phyloP scores from a whole-genome alignment of 2,329 filamentous ascomycete genomes.

The Berkeleyomyces rouxiae region DNA sequence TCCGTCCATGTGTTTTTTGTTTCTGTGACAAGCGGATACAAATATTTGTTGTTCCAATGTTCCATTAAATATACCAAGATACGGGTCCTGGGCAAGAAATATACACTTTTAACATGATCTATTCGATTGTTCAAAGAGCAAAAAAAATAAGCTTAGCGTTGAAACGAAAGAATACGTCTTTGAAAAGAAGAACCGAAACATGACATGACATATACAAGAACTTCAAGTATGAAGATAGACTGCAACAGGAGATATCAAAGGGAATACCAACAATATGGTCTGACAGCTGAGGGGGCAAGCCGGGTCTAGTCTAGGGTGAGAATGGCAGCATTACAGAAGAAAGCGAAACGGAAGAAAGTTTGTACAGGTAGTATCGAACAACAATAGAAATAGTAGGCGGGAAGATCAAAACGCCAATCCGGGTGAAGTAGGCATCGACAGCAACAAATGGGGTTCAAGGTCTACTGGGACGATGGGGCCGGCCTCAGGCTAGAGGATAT shows the following conservation, averaged over 20 bases:
- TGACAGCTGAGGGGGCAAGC: neutral
- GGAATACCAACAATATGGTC: neutral
- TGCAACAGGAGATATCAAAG: neutral
- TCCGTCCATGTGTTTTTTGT: neutral
- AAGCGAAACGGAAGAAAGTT: neutral
- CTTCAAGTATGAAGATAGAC: neutral
- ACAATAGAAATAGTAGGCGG: neutral
- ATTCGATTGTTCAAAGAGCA: neutral
- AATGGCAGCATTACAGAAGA: neutral
- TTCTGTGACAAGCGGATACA: neutral
- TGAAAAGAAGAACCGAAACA: neutral
- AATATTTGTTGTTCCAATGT: neutral
- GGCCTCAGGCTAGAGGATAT: neutral
- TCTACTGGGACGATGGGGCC: neutral
- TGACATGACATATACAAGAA: neutral
- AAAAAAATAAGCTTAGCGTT: neutral
- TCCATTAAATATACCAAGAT: neutral
- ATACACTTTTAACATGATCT: neutral
- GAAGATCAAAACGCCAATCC: conserved; percentile 1
- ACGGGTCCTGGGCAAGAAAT: neutral
- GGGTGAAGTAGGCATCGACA: neutral
- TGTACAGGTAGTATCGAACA: neutral
- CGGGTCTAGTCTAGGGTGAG: conserved; percentile 1
- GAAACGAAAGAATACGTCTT: neutral
- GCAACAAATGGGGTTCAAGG: neutral